Conservation (phyloP, 352 stramenopile genomes). For the Phytophthora europaea region DNA sequence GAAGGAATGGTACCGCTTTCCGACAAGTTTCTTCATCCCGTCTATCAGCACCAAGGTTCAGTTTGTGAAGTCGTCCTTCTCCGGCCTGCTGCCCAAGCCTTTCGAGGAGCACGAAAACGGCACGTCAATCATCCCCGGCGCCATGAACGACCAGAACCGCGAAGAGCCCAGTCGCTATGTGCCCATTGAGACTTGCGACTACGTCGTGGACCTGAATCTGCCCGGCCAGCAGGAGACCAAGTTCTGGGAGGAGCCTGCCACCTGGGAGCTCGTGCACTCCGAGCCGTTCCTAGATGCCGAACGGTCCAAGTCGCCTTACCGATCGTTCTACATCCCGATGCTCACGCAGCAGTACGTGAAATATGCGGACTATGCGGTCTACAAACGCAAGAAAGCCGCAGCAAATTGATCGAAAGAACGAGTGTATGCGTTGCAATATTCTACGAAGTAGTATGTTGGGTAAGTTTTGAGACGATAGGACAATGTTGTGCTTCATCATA, state of each 20-base stretch:
- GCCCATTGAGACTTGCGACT: constrained; percentile 83
- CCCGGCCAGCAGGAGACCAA: constrained; percentile 69
- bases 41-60: constrained; percentile 75
- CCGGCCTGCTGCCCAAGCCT: constrained; percentile 94
- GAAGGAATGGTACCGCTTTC: constrained; percentile 99
- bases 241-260: constrained; percentile 62
- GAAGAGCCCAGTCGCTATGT: constrained; percentile 94
- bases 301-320: constrained; percentile 67
- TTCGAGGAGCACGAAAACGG: constrained; percentile 84
- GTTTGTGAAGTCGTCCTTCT: constrained; percentile 95
- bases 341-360: constrained; percentile 63
- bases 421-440: neutral
- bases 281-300: constrained; percentile 75
- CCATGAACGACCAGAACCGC: constrained; percentile 96
- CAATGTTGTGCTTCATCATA: neutral
- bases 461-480: constrained; percentile 3
- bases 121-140: constrained; percentile 64
- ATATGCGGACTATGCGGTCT: constrained; percentile 74
- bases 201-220: constrained; percentile 90
- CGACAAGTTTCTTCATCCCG: constrained; percentile 97
- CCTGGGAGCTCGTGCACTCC: constrained; percentile 64
- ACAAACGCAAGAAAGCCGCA: constrained; percentile 55
- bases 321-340: constrained; percentile 83
- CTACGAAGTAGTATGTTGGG: neutral
- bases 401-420: constrained; percentile 14